A percentile compares a stretch with the other conserved stretches of the same genome.
phyloP scores from a whole-genome alignment of 2,329 filamentous ascomycete genomes.

The Chrysoporthe cubensis region DNA sequence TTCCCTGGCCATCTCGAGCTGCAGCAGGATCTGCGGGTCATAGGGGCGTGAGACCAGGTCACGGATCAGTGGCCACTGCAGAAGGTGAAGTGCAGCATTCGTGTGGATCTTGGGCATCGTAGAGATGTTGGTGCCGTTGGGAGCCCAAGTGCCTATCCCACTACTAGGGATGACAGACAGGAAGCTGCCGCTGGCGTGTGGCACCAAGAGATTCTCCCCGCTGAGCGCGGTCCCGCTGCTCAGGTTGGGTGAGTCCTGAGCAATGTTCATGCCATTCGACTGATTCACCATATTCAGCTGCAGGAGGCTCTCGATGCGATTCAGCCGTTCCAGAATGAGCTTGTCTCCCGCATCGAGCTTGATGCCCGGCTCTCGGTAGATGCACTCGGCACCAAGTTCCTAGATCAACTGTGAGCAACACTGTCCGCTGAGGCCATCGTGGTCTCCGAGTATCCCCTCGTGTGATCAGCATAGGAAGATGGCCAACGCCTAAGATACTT shows the following conservation, averaged over 20 bases:
- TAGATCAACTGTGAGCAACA: background rate
- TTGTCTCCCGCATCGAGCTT: constrained; percentile 88
- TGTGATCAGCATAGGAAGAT: background rate
- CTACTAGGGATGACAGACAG: constrained; percentile 62
- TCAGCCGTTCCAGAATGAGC: constrained; percentile 78
- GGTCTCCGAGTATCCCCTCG: background rate
- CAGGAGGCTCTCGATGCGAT: constrained; percentile 77
- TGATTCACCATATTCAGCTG: constrained; percentile 66
- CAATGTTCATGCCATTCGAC: constrained; percentile 56
- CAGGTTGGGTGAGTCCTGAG: constrained; percentile 66
- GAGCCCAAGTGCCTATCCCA: constrained; percentile 73
- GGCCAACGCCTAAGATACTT: background rate
- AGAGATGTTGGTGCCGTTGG: constrained; percentile 68
- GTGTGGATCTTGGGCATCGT: constrained; percentile 87
- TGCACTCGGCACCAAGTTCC: constrained; percentile 77
- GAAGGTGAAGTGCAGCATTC: constrained; percentile 75
- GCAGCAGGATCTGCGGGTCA: constrained; percentile 79
- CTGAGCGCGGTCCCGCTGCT: constrained; percentile 63
- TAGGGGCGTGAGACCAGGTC: constrained; percentile 78
- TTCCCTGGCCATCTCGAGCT: constrained; percentile 79
- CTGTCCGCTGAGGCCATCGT: background rate
- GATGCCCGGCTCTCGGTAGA: constrained; percentile 84
- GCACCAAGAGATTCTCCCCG: constrained; percentile 59
- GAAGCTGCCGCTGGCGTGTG: constrained; percentile 48
- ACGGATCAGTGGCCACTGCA: constrained; percentile 81